Conservation (phyloP, 1,139 yeast genomes). For the Debaryomycetaceae sp. region DNA sequence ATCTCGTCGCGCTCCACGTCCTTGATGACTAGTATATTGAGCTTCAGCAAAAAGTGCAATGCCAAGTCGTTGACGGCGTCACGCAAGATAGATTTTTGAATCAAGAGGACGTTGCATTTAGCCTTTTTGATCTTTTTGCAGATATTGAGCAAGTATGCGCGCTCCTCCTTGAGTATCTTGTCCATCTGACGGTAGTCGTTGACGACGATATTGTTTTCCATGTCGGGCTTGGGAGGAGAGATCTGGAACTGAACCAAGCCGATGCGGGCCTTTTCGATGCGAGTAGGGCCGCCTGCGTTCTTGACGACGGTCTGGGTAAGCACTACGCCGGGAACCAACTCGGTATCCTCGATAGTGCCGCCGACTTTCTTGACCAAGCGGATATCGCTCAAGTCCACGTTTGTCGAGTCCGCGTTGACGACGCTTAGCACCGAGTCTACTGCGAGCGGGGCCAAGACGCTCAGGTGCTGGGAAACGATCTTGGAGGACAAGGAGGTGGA, state of each 20-base stretch:
- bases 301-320: slow-evolving; percentile 84
- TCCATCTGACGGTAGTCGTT: slow-evolving; percentile 99
- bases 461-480: slow-evolving; percentile 87
- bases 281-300: slow-evolving; percentile 90
- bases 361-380: slow-evolving; percentile 89
- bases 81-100: slow-evolving; percentile 89
- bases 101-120: slow-evolving; percentile 86
- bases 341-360: slow-evolving; percentile 95
- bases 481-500: slow-evolving; percentile 87
- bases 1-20: slow-evolving; percentile 96
- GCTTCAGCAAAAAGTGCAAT: slow-evolving; percentile 82
- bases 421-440: slow-evolving; percentile 89
- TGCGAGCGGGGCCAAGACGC: slow-evolving; percentile 80
- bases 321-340: slow-evolving; percentile 86
- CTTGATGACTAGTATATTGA: slow-evolving; percentile 87
- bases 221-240: slow-evolving; percentile 98
- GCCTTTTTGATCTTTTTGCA: slow-evolving; percentile 95
- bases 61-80: slow-evolving; percentile 98
- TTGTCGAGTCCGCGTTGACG: slow-evolving; percentile 42
- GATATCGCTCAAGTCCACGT: slow-evolving; percentile 82
- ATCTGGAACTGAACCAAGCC: slow-evolving; percentile 92
- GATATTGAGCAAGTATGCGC: slow-evolving; percentile 86
- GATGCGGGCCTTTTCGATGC: slow-evolving; percentile 87
- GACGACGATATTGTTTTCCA: slow-evolving; percentile 95
- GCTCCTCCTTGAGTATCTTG: slow-evolving; percentile 92